Evolutionary conservation across 116 monocot genomes (phyloP).

Genomic region (Phalaenopsis hybrid): DNA sequence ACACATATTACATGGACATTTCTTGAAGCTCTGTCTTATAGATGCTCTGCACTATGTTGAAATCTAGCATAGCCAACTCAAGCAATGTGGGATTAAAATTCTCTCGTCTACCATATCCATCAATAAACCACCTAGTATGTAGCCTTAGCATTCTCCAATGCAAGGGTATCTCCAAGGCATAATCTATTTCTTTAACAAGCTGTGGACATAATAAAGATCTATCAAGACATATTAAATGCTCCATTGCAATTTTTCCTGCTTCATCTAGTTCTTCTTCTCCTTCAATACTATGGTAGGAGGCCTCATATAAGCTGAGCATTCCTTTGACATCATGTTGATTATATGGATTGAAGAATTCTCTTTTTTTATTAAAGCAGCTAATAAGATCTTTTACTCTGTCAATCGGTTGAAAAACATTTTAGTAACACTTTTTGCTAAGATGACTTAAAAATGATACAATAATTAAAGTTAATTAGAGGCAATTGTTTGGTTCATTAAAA

Average conservation of each 20-base stretch:
- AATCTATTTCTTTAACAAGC: constrained; percentile 6
- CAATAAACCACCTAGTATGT: constrained; percentile 16
- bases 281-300: constrained; percentile 21
- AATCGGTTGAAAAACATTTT: too few species aligned
- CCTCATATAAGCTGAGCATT: constrained; percentile 26
- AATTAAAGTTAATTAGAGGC: too few species aligned
- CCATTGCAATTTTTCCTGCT: constrained; percentile 18
- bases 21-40: constrained; percentile 19
- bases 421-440: too few species aligned
- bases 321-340: constrained; percentile 11
- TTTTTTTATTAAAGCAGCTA: background rate
- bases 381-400: background rate
- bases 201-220: background rate
- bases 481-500: too few species aligned
- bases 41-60: constrained; percentile 19
- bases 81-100: constrained; percentile 12
- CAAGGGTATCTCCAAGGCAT: constrained; percentile 25
- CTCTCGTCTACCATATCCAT: background rate
- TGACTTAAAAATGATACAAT: too few species aligned
- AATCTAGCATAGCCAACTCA: constrained; percentile 23
- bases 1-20: constrained; percentile 4
- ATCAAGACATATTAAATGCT: constrained; percentile 7
- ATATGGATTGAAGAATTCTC: background rate
- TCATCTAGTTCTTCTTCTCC: constrained; percentile 30
- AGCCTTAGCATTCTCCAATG: constrained; percentile 17